phyloP scores from a whole-genome alignment of 345 rosid species.

The Citrus reticulata region DNA sequence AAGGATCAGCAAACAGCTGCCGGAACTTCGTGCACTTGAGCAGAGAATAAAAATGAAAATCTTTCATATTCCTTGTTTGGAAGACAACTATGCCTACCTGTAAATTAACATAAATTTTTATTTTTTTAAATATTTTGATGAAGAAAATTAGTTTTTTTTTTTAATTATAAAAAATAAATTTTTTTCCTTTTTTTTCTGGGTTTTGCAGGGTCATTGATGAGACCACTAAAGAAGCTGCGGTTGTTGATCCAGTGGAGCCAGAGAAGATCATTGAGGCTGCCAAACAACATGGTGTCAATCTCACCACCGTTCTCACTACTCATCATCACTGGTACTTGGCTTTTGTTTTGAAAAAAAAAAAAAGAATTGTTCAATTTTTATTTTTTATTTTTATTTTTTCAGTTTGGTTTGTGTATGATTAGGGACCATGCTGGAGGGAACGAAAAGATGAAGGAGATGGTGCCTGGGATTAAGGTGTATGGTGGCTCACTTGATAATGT shows the following conservation, averaged over 20 bases:
- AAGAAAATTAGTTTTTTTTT: background rate
- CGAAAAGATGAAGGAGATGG: slow-evolving; percentile 62
- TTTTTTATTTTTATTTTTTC: background rate
- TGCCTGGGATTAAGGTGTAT: slow-evolving; percentile 76
- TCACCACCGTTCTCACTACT: slow-evolving; percentile 82
- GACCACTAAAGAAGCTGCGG: slow-evolving; percentile 80
- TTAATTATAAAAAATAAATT: background rate
- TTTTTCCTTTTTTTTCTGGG: background rate
- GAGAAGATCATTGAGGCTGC: slow-evolving; percentile 59
- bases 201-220: slow-evolving; percentile 66
- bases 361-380: background rate
- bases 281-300: slow-evolving; percentile 35
- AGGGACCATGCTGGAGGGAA: slow-evolving; percentile 99
- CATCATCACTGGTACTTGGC: slow-evolving; percentile 78
- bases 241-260: slow-evolving; percentile 90
- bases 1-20: too few relatives aligned
- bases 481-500: slow-evolving; percentile 91
- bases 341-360: background rate
- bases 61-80: slow-evolving; percentile 65
- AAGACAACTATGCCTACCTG: slow-evolving; percentile 93
- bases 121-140: background rate
- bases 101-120: background rate
- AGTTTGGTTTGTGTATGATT: background rate
- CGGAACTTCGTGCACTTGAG: background rate
- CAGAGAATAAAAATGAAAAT: slow-evolving; percentile 43